Evolutionary conservation across 1,284 basidiomycete genomes (phyloP).

Genomic region (Ceratobasidium sp.): DNA sequence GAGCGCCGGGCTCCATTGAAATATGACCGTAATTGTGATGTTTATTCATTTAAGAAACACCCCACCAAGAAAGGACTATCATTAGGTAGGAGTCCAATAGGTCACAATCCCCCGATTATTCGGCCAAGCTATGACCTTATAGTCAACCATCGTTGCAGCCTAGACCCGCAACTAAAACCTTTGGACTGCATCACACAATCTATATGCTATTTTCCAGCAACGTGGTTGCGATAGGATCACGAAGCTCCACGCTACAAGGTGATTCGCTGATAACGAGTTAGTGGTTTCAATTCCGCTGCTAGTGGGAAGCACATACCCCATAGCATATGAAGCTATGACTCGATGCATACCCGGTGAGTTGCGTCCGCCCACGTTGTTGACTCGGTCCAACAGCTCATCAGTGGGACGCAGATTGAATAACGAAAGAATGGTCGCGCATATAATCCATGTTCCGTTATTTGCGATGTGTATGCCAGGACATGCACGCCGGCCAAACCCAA

Average conservation of each 20-base stretch:
- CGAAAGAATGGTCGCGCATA: conserved; percentile 12
- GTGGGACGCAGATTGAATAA: background rate
- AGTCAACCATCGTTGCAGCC: background rate
- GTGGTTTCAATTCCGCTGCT: background rate
- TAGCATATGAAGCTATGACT: background rate
- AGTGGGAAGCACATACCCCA: background rate
- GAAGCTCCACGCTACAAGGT: background rate
- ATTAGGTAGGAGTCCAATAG: too few species aligned
- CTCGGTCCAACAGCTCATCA: background rate
- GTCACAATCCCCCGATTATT: too few species aligned
- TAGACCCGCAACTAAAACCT: background rate
- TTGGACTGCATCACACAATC: background rate
- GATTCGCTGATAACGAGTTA: background rate
- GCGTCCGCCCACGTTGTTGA: background rate
- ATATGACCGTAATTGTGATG: too few species aligned
- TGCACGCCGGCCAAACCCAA: conserved; percentile 30
- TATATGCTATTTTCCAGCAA: background rate
- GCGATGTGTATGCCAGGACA: conserved; percentile 42
- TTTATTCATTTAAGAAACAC: too few species aligned
- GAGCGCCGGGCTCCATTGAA: too few species aligned
- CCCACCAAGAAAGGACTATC: too few species aligned
- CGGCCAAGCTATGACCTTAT: too few species aligned
- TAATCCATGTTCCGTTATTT: conserved; percentile 31
- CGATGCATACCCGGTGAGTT: background rate
- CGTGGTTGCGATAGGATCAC: background rate